Evolutionary conservation across 495 filamentous ascomycete species (phyloP), one percentile per base, ranked within the genome.

Genomic region (Jackrogersella multiformis): DNA sequence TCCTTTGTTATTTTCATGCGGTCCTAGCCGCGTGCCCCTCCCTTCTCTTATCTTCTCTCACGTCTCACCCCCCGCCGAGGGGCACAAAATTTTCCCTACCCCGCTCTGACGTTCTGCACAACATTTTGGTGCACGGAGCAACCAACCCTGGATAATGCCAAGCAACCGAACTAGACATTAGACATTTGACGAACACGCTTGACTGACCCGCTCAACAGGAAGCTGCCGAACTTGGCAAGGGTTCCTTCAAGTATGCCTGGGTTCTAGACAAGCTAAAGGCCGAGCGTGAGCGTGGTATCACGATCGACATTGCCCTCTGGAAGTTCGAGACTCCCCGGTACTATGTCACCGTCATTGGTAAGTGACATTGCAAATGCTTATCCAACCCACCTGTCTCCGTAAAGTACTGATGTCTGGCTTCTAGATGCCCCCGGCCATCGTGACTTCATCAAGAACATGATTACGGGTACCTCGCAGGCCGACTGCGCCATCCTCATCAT

Each of bases 391-490:
- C 16, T 61, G 28, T 68, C 60, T 52, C 72, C 48, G 3, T 56
- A 9, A 56, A 32, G 57, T 48, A 30, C 58, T 64, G 64, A 66
- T 34, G 2, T 61, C 42, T 68, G 76, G 2, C 35, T 46, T 68
- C 34, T 74, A 93, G 93, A 99, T 81, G 95, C 95, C 84, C 95
- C 95, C 76, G 95, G 95, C 84, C 95, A 99, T 85, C 95, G 95
- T 92, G 95, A 99, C 80, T 99, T 99, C 87, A 99, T 99, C 92
- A 99, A 99, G 95, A 97, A 97, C 91, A 99, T 99, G 95, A 99
- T 98, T 87, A 98, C 95, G 86, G 95, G 95, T 91, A 98, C 95
- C 76, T 98, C 95, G 79, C 95, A 97, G 88, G 96, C 96, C 77
- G 95, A 99, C 79, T 98, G 94, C 85, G 95, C 96, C 76, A 92